A percentile compares a stretch with the other conserved stretches of the same genome.
phyloP scores from a whole-genome alignment of 108 stramenopile species.

The Nannochloropsis gaditana region DNA sequence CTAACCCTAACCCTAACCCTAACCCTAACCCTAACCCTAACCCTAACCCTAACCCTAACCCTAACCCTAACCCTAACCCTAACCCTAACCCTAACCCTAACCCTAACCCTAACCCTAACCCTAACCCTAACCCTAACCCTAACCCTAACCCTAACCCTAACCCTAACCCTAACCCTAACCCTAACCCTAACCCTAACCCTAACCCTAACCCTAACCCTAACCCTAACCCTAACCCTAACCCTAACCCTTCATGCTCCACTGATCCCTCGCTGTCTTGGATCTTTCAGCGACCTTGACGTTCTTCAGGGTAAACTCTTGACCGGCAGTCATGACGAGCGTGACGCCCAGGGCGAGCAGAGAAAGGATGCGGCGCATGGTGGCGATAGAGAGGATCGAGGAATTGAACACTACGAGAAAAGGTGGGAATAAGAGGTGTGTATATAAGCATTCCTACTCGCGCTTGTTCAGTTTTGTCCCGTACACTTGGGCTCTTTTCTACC shows the following conservation, averaged over 20 bases:
- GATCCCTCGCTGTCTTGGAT: background rate
- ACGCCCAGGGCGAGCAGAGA: too few species aligned
- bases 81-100: constrained; percentile 43
- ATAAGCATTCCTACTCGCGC: too few species aligned
- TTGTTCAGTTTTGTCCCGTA: too few species aligned
- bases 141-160: constrained; percentile 34
- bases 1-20: constrained; percentile 43
- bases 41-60: constrained; percentile 44
- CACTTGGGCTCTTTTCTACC: too few species aligned
- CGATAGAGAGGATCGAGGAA: too few species aligned
- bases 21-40: constrained; percentile 36
- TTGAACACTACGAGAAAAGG: too few species aligned
- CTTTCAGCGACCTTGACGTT: background rate
- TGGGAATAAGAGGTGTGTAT: too few species aligned
- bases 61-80: constrained; percentile 43
- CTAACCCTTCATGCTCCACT: constrained; percentile 14
- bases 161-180: background rate
- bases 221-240: constrained; percentile 45
- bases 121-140: constrained; percentile 32
- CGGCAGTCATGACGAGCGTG: too few species aligned
- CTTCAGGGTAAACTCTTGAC: background rate
- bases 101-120: constrained; percentile 28
- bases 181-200: constrained; percentile 39
- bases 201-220: constrained; percentile 43
- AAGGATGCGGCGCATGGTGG: too few species aligned